Conservation (phyloP, 108 stramenopile species). For the Conticribra guillardii region DNA sequence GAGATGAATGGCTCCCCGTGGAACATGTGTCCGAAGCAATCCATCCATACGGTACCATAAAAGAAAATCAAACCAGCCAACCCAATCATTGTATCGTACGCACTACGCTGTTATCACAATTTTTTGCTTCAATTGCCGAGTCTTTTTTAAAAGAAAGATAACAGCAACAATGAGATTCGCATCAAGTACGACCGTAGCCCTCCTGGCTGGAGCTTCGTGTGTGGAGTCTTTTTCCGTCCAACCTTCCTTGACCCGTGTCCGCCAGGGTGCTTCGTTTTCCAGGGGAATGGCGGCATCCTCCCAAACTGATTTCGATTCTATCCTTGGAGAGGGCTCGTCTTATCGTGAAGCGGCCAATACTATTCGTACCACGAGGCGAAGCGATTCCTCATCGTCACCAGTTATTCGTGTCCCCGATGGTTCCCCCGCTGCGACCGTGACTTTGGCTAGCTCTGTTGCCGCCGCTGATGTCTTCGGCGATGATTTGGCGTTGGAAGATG, state of each 20-base stretch:
- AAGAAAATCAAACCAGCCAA: conserved; percentile 1
- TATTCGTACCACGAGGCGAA: conserved; percentile 12
- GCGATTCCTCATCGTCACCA: conserved; percentile 28
- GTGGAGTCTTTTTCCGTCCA: conserved; percentile 41
- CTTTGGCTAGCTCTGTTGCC: conserved; percentile 43
- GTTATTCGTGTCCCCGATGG: conserved; percentile 54
- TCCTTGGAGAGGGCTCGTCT: conserved; percentile 54
- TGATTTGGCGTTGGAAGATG: conserved; percentile 37
- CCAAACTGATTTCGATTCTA: conserved; percentile 42
- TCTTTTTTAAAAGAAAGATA: neutral
- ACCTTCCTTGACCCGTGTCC: conserved; percentile 33
- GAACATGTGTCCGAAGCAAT: too few relatives aligned
- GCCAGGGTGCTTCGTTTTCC: conserved; percentile 4
- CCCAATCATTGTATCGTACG: too few relatives aligned
- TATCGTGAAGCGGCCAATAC: conserved; percentile 33
- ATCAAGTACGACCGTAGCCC: conserved; percentile 26
- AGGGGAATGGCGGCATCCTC: conserved; percentile 32
- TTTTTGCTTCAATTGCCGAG: neutral
- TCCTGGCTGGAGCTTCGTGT: conserved; percentile 28
- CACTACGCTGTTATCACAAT: too few relatives aligned
- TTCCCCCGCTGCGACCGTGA: conserved; percentile 51
- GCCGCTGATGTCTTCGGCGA: conserved; percentile 44
- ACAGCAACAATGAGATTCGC: conserved; percentile 34
- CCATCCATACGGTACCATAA: too few relatives aligned
- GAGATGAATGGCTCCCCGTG: too few relatives aligned